Base-by-base conservation (phyloP, 345 rosid genomes). In the Corchorus olitorius region DNA sequence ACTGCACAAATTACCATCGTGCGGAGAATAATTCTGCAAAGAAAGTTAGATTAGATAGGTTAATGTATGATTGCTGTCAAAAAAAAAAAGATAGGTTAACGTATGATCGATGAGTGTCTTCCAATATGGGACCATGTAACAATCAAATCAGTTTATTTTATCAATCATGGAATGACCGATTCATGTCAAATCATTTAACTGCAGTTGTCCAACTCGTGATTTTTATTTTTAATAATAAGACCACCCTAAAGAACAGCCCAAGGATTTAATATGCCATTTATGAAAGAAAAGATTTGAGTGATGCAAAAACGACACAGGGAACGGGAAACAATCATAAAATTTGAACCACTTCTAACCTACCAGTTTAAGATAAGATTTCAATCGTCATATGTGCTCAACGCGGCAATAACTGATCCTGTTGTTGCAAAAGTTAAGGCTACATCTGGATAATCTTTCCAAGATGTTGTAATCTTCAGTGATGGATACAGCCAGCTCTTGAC, bases 371-470 rank as follows among this genome's bases (percentile, higher is more conserved):
- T 52, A 63, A 55, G 67, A 69, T 69, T 78, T 89, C 84, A 87
- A 78, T 88, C 88, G 27, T 86, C 85, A 37, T 85, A 89, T 70
- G 90, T 61, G 81, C 91, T 96, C 78, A 93, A 87, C 69, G 94
- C 98, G 13, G 91, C 90, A 20, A 93, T 92, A 74, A 93, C 92
- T 1, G 97, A 89, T 65, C 96, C 99, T 0, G 94, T 89, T 0
- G 98, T 92, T 17, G 89, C 66, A 76, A 95, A 80, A 63, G 98
- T 90, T 52, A 94, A 89, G 39, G 84, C 79, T 12, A 95, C 87
- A 43, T 93, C 97, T 0, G 92, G 92, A 83, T 89, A 89, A 70
- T 91, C 97, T 87, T 85, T 90, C 98, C 92, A 93, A 10, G 94
- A 92, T 60, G 94, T 84, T 45, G 87, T 84, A 64, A 89, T 85